Evolutionary conservation across 192 early-diverging fungal genomes (phyloP), one percentile per base, ranked within the genome.

Genomic region (Coemansia sp.): DNA sequence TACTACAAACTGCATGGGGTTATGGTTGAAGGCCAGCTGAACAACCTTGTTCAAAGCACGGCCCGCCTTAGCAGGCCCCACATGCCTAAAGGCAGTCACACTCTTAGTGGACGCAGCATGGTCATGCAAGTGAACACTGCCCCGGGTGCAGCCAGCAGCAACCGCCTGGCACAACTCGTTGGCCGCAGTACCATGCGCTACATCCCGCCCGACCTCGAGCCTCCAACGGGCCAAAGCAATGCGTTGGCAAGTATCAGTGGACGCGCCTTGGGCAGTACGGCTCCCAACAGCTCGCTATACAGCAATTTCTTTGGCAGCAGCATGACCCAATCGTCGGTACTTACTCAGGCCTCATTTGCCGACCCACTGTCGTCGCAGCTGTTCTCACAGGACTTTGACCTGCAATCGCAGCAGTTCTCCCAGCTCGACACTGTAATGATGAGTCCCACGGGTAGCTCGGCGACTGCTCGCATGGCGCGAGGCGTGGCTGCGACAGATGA

Each of bases 11-110:
- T 91, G 66, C 84, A 89, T 43, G 85, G 88, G 18, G 92, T 93
- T 56, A 78, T 99, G 39, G 95, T 98, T 3, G 97, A 99, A 71
- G 97, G 97, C 11, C 88, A 91, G 42, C 75, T 99, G 48, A 89
- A 85, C 73, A 94, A 94, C 60, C 81, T 99, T 21, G 94, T 95
- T 60, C 83, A 86, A 42, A 92, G 90, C 60, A 90, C 91, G 75
- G 94, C 95, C n/a, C 92, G 93, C 61, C 94, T 99, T 57, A 88
- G 86, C 78, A 79, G 86, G 36, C 91, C 90, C 16, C 86, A 87
- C 63, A 73, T 59, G 51, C 76, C 76, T 21, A 77, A 62, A 21
- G 75, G 70, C 24, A 76, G 74, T 55, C 79, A 73, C 43, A n/a
- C 67, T 20, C 67, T 77, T 8, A 58, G 58, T 33, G 57, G 55